Evolutionary conservation across 2,329 filamentous ascomycete genomes (phyloP), one percentile per base, ranked within the genome.

Genomic region (Apiospora koreana): DNA sequence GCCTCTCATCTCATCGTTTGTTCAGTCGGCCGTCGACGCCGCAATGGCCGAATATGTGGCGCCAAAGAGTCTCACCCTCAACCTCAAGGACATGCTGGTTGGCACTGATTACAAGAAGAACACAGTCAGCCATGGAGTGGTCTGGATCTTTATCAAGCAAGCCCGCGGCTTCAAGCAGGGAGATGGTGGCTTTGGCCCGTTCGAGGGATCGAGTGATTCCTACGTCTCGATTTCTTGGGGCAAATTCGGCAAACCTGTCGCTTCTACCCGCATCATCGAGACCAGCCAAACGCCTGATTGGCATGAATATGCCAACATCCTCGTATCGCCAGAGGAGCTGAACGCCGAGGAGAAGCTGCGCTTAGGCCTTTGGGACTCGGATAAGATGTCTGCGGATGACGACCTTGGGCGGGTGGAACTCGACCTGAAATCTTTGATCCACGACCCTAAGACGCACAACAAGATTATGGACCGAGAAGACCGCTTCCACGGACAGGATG

Each of bases 31-130:
- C 1, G 89, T 94, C 67, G 91, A 93, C 74, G 91, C 92, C 1
- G 92, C 92, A 0, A 85, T 93, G 76, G 90, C 91, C 0, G 89
- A 93, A 77, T 94, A 94, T 73, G 92, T 94, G 0, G 92, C 92
- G 0, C 92, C 92, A 0, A 93, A 93, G 81, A 93, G 90, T 69
- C 80, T 94, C 68, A 93, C 92, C 0, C 82, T 94, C 7, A 90
- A 94, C 77, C 82, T 94, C 43, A 93, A 93, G 77, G 91, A 93
- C 71, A 94, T 94, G 90, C 86, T 94, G 16, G 86, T 92, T 9
- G 92, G 92, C 4, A 92, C 93, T 70, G 92, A 94, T 75, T 94
- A 92, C 82, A 94, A 94, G 79, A 93, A 93, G 77, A 91, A 94
- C 72, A 93, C 92, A 0, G 80, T 81, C 41, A 85, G 89, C 2